Conservation (phyloP, 805 yeast genomes). For the Candida pseudofarinosa region DNA sequence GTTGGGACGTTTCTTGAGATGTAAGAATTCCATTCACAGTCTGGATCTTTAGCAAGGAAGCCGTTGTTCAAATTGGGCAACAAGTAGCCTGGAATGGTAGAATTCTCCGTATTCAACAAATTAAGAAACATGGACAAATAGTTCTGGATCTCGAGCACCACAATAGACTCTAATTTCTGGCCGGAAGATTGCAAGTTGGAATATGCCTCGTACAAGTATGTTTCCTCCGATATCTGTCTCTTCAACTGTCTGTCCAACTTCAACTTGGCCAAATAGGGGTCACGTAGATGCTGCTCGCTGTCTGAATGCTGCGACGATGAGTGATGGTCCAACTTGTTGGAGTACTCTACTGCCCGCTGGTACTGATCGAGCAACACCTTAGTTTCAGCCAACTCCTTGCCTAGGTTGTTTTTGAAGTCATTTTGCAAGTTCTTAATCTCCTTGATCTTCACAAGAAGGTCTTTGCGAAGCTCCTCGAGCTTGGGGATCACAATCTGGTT, state of each 20-base stretch:
- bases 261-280: slow-evolving; percentile 76
- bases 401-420: slow-evolving; percentile 77
- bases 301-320: slow-evolving; percentile 25
- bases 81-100: slow-evolving; percentile 61
- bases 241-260: slow-evolving; percentile 72
- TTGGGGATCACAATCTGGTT: slow-evolving; percentile 48
- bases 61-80: slow-evolving; percentile 53
- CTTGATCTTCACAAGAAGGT: slow-evolving; percentile 76
- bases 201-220: slow-evolving; percentile 83
- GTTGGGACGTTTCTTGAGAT: slow-evolving; percentile 58
- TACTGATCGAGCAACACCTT: slow-evolving; percentile 43
- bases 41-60: slow-evolving; percentile 71
- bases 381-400: slow-evolving; percentile 49
- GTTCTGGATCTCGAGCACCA: slow-evolving; percentile 80
- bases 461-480: slow-evolving; percentile 58
- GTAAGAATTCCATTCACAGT: slow-evolving; percentile 86
- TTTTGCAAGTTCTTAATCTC: slow-evolving; percentile 79
- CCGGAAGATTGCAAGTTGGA: slow-evolving; percentile 84
- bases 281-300: slow-evolving; percentile 50
- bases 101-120: slow-evolving; percentile 68
- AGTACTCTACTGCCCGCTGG: slow-evolving; percentile 58
- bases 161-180: slow-evolving; percentile 79
- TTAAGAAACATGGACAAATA: slow-evolving; percentile 71
- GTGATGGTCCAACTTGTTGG: slow-evolving; percentile 41
- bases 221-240: slow-evolving; percentile 77